Conservation (phyloP, 2,329 filamentous ascomycete species). For the Fusarium liriodendri region DNA sequence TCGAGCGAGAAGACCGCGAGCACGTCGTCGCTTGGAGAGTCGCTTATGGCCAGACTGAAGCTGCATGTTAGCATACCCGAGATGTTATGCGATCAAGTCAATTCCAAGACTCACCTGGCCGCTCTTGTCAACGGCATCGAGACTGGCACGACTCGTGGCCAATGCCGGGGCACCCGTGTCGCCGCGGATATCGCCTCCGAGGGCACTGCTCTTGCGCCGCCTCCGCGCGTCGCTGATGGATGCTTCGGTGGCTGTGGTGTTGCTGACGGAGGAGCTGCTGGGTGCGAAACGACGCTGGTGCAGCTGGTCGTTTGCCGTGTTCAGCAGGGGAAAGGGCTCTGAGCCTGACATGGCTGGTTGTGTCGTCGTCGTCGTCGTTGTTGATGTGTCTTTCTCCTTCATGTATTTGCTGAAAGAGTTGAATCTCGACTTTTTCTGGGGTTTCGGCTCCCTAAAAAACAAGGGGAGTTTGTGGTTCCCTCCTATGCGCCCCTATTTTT, state of each 20-base stretch:
- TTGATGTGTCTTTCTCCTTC: background rate
- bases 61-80: conserved; percentile 16
- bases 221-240: conserved; percentile 55
- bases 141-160: conserved; percentile 63
- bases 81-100: background rate
- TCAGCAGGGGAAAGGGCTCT: conserved; percentile 68
- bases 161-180: conserved; percentile 67
- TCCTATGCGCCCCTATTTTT: conserved; percentile 31
- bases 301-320: conserved; percentile 62
- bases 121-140: conserved; percentile 45
- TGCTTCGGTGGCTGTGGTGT: conserved; percentile 38
- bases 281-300: conserved; percentile 50
- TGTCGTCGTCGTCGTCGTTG: background rate
- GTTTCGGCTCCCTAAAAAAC: background rate
- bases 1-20: conserved; percentile 59
- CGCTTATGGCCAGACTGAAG: conserved; percentile 51
- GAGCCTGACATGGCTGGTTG: conserved; percentile 54
- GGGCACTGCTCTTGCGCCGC: conserved; percentile 66
- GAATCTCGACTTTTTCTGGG: conserved; percentile 1
- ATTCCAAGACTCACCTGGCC: conserved; percentile 23
- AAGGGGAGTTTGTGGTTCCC: conserved; percentile 1
- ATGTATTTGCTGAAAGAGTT: background rate
- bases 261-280: conserved; percentile 36
- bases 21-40: conserved; percentile 66
- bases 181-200: conserved; percentile 65